Base-by-base conservation (phyloP, 495 filamentous ascomycete species). In the Podospora sp. region DNA sequence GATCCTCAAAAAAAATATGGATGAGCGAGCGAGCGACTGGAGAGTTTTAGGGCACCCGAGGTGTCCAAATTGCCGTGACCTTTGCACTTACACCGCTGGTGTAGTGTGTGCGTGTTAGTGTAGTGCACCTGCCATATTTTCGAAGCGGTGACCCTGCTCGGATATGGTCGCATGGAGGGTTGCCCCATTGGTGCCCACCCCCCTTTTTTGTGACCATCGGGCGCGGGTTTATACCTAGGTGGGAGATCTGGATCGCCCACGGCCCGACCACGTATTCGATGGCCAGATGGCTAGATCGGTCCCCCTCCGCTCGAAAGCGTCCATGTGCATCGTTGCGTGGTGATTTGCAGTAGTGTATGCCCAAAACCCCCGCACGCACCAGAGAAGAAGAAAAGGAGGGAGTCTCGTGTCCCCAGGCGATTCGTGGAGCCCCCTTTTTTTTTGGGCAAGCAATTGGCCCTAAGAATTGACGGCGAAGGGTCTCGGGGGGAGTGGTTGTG, bases 321-420 rank as follows among this genome's bases (percentile, higher is more conserved):
- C 40, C 29, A n/a, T 33, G 36, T 62, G 60, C 36, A 50, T 62
- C 22, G 60, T 33, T 24, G 33, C 20, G 60, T 62, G 60, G 60
- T 62, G 35, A 50, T 62, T 62, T 62, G 60, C 60, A 62, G 26
- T 11, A 22, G 21, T 27, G 60, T 50, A 21, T 50, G 35, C 60
- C 27, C 36, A 33, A 25, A 21, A 22, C 56, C 60, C 60, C 60
- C 60, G 60, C 60, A 62, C 20, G 4, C 40, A 22, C 52, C n/a
- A n/a, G n/a, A n/a, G n/a, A n/a, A n/a, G n/a, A n/a, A n/a, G 14
- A 8, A 20, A 33, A 1, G 56, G 7, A 8, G 56, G 26, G 26
- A 4, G 26, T 36, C 22, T 66, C 64, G 64, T 66, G 64, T 51
- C 53, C 33, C 53, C 29, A 59, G 57, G 22, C 64, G 56, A 66